A percentile compares a stretch with the other conserved stretches of the same genome.
phyloP scores from a whole-genome alignment of 495 filamentous ascomycete species.

The Bacidia gigantensis region DNA sequence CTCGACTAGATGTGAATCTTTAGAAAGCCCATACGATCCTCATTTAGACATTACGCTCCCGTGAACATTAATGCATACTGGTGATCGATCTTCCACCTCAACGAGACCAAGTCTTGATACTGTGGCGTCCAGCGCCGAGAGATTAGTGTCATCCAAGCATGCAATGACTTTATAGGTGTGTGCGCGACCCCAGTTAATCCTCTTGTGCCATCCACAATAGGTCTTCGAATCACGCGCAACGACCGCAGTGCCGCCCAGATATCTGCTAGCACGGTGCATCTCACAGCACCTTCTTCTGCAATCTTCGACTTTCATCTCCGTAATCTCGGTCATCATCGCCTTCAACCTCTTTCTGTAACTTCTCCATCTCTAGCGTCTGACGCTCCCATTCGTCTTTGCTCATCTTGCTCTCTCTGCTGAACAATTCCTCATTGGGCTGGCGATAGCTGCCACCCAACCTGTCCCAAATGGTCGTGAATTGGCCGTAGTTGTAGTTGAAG shows the following conservation, averaged over 20 bases:
- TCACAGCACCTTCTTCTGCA: conserved; percentile 32
- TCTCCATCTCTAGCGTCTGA: conserved; percentile 78
- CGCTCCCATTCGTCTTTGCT: conserved; percentile 64
- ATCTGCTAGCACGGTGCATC: neutral
- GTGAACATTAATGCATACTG: too few species aligned
- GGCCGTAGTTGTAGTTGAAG: conserved; percentile 98
- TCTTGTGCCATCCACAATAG: too few species aligned
- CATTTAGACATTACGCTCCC: too few species aligned
- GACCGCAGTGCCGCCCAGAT: neutral
- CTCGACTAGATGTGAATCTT: too few species aligned
- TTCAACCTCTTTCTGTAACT: conserved; percentile 68
- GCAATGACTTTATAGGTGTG: too few species aligned
- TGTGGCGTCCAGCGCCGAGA: too few species aligned
- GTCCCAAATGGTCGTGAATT: conserved; percentile 94
- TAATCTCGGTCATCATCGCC: conserved; percentile 76
- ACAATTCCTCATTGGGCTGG: conserved; percentile 75
- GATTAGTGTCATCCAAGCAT: too few species aligned
- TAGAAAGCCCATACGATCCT: too few species aligned
- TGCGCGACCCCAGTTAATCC: too few species aligned
- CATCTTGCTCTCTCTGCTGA: conserved; percentile 82
- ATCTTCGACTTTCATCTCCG: conserved; percentile 33
- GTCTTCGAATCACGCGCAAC: neutral
- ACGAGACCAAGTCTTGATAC: too few species aligned
- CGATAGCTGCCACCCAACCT: conserved; percentile 80
- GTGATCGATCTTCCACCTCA: too few species aligned